Evolutionary conservation across 1,284 basidiomycete genomes (phyloP), one percentile per base, ranked within the genome.

Genomic region (Inonotus obliquus): DNA sequence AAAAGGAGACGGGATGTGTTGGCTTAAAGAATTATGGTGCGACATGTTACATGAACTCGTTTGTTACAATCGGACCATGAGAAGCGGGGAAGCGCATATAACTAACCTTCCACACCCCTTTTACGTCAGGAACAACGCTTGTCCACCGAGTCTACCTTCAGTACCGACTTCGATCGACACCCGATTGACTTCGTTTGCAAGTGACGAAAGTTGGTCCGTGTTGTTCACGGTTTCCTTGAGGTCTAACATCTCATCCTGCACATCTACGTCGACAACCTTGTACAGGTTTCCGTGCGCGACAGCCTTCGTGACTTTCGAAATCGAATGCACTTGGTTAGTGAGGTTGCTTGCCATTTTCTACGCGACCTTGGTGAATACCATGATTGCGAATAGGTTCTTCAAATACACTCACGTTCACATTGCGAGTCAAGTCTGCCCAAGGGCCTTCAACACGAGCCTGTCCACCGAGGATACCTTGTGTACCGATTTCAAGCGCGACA

Each of bases 41-140:
- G 49, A 99, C 97, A 54, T 99, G 97, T 79, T 99, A 99, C 78
- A 99, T 99, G 97, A 99, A 99, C 77, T 99, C 97, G 32, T n/a
- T 82, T 99, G 14, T 83, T 99, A 19, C 97, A 99, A 74, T 99
- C 96, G 9, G 79, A 99, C 21, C 99, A 83, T 77, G n/a, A n/a
- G n/a, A n/a, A n/a, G n/a, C n/a, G n/a, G n/a, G n/a, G n/a, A n/a
- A n/a, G n/a, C n/a, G n/a, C n/a, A n/a, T n/a, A n/a, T n/a, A n/a
- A n/a, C n/a, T n/a, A n/a, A n/a, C n/a, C n/a, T n/a, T n/a, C n/a
- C n/a, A n/a, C n/a, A n/a, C n/a, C n/a, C n/a, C n/a, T n/a, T n/a
- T n/a, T n/a, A n/a, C n/a, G n/a, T n/a, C n/a, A n/a, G 97, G 95
- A 77, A 99, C 97, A 35, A 88, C 89, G 67, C 96, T 92, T 74